Evolutionary conservation across 495 filamentous ascomycete genomes (phyloP).

Genomic region (Tuber borchii): DNA sequence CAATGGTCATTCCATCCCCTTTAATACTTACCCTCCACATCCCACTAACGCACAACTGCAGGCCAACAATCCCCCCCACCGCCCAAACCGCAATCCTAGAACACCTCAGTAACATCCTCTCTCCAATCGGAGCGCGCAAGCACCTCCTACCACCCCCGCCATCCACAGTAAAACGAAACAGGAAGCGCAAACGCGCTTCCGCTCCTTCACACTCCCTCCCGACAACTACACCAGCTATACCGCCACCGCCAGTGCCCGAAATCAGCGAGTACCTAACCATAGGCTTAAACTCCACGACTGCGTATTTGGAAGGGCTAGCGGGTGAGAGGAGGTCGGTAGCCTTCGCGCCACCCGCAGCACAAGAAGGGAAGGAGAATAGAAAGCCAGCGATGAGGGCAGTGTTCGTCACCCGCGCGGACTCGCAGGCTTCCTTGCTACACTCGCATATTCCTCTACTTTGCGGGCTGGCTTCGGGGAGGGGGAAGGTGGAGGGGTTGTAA

Average conservation of each 20-base stretch:
- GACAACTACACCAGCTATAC: slow-evolving; percentile 14
- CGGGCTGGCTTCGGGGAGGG: slow-evolving; percentile 38
- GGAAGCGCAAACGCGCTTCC: slow-evolving; percentile 37
- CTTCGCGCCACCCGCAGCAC: slow-evolving; percentile 2
- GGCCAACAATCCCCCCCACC: background rate
- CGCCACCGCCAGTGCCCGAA: slow-evolving; percentile 20
- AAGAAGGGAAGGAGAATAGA: slow-evolving; percentile 2
- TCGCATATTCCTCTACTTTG: slow-evolving; percentile 46
- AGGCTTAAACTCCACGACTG: slow-evolving; percentile 48
- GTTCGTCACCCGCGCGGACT: slow-evolving; percentile 44
- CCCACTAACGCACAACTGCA: background rate
- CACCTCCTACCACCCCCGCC: background rate
- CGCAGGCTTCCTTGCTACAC: slow-evolving; percentile 41
- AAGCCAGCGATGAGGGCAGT: slow-evolving; percentile 39
- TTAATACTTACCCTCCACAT: background rate
- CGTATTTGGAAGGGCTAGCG: slow-evolving; percentile 42
- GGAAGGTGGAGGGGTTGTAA: slow-evolving; percentile 30
- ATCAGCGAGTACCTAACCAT: slow-evolving; percentile 44
- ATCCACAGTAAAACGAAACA: background rate
- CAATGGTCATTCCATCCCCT: background rate
- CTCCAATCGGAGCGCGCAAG: background rate
- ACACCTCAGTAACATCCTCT: background rate
- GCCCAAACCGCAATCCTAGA: background rate
- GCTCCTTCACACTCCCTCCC: slow-evolving; percentile 5
- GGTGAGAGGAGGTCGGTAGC: slow-evolving; percentile 18